Conservation (phyloP, 345 rosid species). For the Isatis tinctoria region DNA sequence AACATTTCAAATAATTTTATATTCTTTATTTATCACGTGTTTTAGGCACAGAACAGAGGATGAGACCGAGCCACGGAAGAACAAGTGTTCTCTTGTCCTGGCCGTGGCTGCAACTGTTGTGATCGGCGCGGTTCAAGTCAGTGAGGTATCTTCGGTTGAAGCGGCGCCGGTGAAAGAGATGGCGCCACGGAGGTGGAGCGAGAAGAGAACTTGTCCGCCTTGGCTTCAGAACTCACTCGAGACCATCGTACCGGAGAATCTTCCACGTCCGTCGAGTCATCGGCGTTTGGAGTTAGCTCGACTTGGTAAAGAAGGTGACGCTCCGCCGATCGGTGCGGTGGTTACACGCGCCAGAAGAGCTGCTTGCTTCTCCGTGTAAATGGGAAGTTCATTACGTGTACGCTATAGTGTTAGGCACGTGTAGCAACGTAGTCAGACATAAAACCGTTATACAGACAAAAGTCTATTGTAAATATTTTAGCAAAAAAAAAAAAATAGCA, state of each 20-base stretch:
- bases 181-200: constrained; percentile 45
- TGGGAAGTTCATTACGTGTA: constrained; percentile 26
- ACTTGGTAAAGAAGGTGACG: neutral
- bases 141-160: constrained; percentile 17
- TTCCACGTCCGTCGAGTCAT: constrained; percentile 42
- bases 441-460: neutral
- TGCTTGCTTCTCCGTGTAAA: constrained; percentile 43
- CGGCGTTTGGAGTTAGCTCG: constrained; percentile 43
- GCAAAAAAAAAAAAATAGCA: no score
- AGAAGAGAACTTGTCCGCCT: constrained; percentile 49
- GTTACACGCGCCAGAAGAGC: neutral
- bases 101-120: constrained; percentile 22
- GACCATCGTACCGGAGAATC: constrained; percentile 63
- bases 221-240: constrained; percentile 48
- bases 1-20: neutral
- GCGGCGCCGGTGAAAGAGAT: neutral
- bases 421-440: neutral
- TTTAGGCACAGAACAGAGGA: constrained; percentile 22
- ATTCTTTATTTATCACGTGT: neutral
- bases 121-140: neutral
- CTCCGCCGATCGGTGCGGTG: constrained; percentile 26
- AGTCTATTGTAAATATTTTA: neutral
- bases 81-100: constrained; percentile 1
- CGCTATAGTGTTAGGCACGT: neutral
- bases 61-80: constrained; percentile 9